Evolutionary conservation across 1,284 basidiomycete species (phyloP).

Genomic region (Microbotryum violaceum): DNA sequence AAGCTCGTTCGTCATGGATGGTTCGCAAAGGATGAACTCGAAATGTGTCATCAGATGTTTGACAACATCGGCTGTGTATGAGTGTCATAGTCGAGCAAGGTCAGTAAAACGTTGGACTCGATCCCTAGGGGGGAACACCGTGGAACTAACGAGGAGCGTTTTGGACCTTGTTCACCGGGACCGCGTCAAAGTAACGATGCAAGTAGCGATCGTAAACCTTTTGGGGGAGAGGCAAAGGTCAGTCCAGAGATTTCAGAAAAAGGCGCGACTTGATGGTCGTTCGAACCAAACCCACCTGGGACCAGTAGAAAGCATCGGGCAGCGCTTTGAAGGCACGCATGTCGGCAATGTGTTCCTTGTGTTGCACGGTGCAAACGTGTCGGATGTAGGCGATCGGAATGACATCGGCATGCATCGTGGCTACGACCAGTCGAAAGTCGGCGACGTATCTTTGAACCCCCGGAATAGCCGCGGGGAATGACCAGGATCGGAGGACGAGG

Average conservation of each 20-base stretch:
- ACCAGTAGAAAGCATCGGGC: slow-evolving; percentile 33
- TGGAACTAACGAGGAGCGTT: slow-evolving; percentile 62
- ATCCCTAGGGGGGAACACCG: not conserved
- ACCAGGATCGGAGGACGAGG: no score
- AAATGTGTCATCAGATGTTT: slow-evolving; percentile 62
- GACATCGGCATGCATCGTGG: slow-evolving; percentile 32
- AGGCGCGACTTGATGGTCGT: no score
- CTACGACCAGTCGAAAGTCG: slow-evolving; percentile 33
- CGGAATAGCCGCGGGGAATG: no score
- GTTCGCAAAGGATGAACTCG: slow-evolving; percentile 90
- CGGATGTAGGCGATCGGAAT: slow-evolving; percentile 29
- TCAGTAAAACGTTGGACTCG: no score
- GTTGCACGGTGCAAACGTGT: slow-evolving; percentile 28
- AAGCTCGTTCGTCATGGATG: slow-evolving; percentile 81
- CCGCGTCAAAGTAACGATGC: slow-evolving; percentile 95
- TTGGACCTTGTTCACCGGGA: slow-evolving; percentile 73
- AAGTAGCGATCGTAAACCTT: slow-evolving; percentile 73
- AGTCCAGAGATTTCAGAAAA: no score
- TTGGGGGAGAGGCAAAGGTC: not conserved
- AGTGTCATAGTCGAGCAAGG: not conserved
- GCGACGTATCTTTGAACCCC: slow-evolving; percentile 14
- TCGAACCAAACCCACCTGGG: slow-evolving; percentile 23
- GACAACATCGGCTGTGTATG: slow-evolving; percentile 35
- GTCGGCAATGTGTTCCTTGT: slow-evolving; percentile 32
- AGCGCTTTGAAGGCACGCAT: slow-evolving; percentile 28